Base-by-base conservation (phyloP, 768 basidiomycete species). In the Rubroboletus satanas region DNA sequence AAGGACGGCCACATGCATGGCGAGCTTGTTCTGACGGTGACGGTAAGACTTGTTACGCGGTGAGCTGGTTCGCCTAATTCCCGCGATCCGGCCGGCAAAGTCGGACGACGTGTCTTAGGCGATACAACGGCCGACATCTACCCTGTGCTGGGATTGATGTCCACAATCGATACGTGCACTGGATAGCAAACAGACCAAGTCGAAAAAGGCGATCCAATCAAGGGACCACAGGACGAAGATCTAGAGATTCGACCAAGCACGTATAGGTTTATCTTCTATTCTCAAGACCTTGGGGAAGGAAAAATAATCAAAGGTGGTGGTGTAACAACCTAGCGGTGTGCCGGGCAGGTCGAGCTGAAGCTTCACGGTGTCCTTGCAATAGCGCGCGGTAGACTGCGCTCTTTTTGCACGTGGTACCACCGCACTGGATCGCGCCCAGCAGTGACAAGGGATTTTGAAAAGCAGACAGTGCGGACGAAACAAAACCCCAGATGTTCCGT, bases 381-480 rank as follows among this genome's bases (percentile, higher is more conserved):
- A 26, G 23, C 4, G 14, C 8, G 23, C 9, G 26, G 9, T 9
- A 10, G 26, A 15, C 18, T 11, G 49, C 17, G 7, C 32, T 32
- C 14, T 29, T 15, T 14, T 18, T 8, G 26, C n/a, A 14, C 26
- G n/a, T 10, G 28, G n/a, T 31, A 23, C 23, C 7, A 23, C 31
- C 38, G 33, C 48, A 51, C 51, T 17, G 33, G 48, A 52, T 52
- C n/a, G 26, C 26, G 46, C 18, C 18, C 18, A 28, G 35, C 9
- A 28, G 33, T 5, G 11, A 21, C 6, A 10, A 28, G 26, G 2
- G 1, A 45, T n/a, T 32, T 23, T 59, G 33, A 47, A 42, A 50
- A 32, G 55, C 51, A 39, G 57, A 52, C 47, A 59, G 54, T 36
- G 52, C 57, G 56, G 60, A 47, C 51, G 37, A 42, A 10, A 49